Base-by-base conservation (phyloP, 1,284 basidiomycete species). In the Inonotus obliquus region DNA sequence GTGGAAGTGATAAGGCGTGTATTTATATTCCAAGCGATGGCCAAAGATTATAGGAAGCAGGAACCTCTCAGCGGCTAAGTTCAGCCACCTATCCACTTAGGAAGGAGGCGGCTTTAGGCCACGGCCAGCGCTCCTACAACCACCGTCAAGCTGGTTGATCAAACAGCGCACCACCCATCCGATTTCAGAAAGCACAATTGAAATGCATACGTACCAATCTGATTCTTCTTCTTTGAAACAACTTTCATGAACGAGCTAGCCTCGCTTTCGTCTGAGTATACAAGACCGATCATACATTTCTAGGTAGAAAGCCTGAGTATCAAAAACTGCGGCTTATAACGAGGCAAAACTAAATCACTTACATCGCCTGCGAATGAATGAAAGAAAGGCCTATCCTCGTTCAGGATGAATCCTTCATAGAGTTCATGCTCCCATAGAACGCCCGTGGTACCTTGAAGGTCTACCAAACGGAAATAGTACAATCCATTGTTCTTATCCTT, bases 341-440 rank as follows among this genome's bases (percentile, higher is more conserved):
- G 48, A 52, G 58, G 17, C 23, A 10, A 41, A 25, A 17, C 13
- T 60, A 27, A 54, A 11, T 25, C 37, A 25, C 19, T 75, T 71
- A 96, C 94, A 77, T 98, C 95, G 59, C 93, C 91, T 13, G 89
- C 81, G 73, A 98, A 98, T 1, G 94, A 89, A 76, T 98, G 94
- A 72, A 98, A 98, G 81, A 90, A 97, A 1, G 91, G 84, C 65
- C 95, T 82, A 72, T 98, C 96, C 70, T 91, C 84, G 70, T 86
- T 81, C 73, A 94, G 94, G 64, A 91, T 85, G 65, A 97, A 86
- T 49, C 87, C 87, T 41, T 91, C 84, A 67, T 96, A 97, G 2
- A 98, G 74, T 72, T 97, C 95, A 68, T 98, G 93, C 66, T 95
- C 88, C 96, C 96, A 99, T 48, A 96, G 86, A 32, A 96, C 83